A percentile compares a stretch with the other conserved stretches of the same genome.
phyloP scores from a whole-genome alignment of 805 yeast species.

The Torulaspora gathmanii region DNA sequence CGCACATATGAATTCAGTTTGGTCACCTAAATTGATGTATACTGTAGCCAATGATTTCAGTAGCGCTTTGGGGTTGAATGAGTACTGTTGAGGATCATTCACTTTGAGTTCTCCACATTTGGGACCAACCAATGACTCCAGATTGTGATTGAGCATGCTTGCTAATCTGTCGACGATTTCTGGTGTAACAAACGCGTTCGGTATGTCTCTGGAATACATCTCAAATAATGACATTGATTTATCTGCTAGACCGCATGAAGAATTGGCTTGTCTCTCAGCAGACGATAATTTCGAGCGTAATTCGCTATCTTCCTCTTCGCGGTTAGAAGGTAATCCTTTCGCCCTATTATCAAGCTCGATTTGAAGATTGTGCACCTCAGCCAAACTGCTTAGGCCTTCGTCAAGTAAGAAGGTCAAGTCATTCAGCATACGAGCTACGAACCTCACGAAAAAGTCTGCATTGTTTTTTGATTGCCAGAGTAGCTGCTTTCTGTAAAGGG shows the following conservation, averaged over 20 bases:
- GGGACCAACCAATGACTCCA: constrained; percentile 92
- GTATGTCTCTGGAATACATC: constrained; percentile 80
- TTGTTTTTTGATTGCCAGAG: constrained; percentile 59
- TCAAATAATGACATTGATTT: constrained; percentile 76
- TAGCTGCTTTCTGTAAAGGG: constrained; percentile 63
- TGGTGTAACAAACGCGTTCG: constrained; percentile 75
- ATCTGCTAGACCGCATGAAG: constrained; percentile 76
- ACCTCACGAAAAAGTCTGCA: constrained; percentile 81
- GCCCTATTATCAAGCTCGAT: constrained; percentile 53
- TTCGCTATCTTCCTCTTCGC: constrained; percentile 59
- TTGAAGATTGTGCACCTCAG: constrained; percentile 72
- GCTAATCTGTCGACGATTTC: constrained; percentile 94
- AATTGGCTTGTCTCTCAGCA: constrained; percentile 72
- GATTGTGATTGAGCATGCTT: constrained; percentile 90
- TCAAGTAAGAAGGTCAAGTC: constrained; percentile 89
- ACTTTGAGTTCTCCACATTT: constrained; percentile 87
- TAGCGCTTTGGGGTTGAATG: constrained; percentile 73
- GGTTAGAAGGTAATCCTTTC: constrained; percentile 31
- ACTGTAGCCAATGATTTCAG: constrained; percentile 68
- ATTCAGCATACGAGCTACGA: constrained; percentile 90
- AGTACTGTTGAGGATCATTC: constrained; percentile 71
- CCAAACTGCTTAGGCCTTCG: constrained; percentile 77
- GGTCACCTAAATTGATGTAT: constrained; percentile 63
- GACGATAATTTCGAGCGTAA: constrained; percentile 49
- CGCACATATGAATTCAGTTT: constrained; percentile 65